These are phyloP conservation scores for Pulveroboletus sp. DNA, from an alignment of 1,284 basidiomycete genomes.

Conservation along the genomic window DNA sequence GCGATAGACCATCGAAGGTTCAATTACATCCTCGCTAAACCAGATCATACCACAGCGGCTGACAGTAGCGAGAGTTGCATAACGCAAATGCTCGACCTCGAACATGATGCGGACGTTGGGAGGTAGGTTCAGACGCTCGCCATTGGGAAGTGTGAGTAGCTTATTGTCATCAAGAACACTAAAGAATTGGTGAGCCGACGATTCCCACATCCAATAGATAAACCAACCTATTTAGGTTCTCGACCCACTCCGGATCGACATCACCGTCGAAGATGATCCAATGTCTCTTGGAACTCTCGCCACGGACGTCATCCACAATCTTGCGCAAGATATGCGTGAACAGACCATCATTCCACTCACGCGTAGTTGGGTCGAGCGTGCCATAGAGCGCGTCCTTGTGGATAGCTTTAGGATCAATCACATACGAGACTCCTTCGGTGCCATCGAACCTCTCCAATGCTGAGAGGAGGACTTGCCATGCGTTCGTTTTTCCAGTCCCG, in stretches of 20 bases:
- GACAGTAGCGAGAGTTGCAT: conserved; percentile 97
- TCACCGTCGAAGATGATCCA: conserved; percentile 99
- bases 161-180: conserved; percentile 99
- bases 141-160: conserved; percentile 94
- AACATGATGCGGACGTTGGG: conserved; percentile 99
- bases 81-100: conserved; percentile 97
- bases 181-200: conserved; percentile 16
- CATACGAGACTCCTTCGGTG: conserved; percentile 90
- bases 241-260: conserved; percentile 99
- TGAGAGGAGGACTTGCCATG: conserved; percentile 92
- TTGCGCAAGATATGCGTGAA: conserved; percentile 98
- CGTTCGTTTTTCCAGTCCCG: conserved; percentile 95
- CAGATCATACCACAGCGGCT: conserved; percentile 99
- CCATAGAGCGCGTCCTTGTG: conserved; percentile 98
- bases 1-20: conserved; percentile 88
- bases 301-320: conserved; percentile 98
- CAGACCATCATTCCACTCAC: conserved; percentile 99
- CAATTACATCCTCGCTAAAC: conserved; percentile 97
- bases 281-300: conserved; percentile 94
- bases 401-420: conserved; percentile 99
- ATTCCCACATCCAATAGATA: not conserved
- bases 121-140: conserved; percentile 96
- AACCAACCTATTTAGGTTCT: conserved; percentile 94
- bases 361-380: conserved; percentile 94
- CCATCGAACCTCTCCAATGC: conserved; percentile 93